Percentiles rank a stretch among this genome's conserved stretches.
Evolutionary conservation across 352 stramenopile species (phyloP).

Genomic region (Peronospora farinosa): DNA sequence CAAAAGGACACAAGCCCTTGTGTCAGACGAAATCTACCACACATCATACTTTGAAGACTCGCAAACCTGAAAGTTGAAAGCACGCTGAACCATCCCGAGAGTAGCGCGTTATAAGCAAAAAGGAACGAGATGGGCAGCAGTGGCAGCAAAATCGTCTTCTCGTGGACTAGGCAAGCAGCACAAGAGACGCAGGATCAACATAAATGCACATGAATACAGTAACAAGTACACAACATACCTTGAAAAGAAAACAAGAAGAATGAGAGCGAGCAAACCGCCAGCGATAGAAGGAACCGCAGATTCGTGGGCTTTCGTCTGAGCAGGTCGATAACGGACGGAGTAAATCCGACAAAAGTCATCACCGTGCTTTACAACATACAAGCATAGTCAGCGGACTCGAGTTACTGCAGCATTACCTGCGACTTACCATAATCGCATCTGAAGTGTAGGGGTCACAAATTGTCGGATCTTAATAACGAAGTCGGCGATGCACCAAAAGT

Average conservation of each 20-base stretch:
- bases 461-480: constrained; percentile 68
- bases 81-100: constrained; percentile 72
- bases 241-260: constrained; percentile 98
- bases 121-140: constrained; percentile 89
- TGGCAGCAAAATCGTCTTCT: constrained; percentile 94
- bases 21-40: not conserved
- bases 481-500: constrained; percentile 93
- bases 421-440: constrained; percentile 71
- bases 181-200: constrained; percentile 2
- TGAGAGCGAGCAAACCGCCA: constrained; percentile 82
- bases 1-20: not conserved
- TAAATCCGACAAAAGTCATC: constrained; percentile 80
- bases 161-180: constrained; percentile 76
- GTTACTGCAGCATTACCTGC: not conserved
- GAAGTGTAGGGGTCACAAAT: constrained; percentile 37
- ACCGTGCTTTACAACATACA: constrained; percentile 37
- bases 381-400: constrained; percentile 9
- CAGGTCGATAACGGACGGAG: constrained; percentile 77
- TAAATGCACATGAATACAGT: not conserved
- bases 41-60: not conserved
- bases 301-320: constrained; percentile 59
- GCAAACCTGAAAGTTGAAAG: constrained; percentile 78
- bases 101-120: constrained; percentile 44
- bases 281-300: constrained; percentile 73
- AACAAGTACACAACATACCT: constrained; percentile 29